A percentile compares a stretch with the other conserved stretches of the same genome.
Evolutionary conservation across 345 rosid species (phyloP).

Genomic region (Citrus medica): DNA sequence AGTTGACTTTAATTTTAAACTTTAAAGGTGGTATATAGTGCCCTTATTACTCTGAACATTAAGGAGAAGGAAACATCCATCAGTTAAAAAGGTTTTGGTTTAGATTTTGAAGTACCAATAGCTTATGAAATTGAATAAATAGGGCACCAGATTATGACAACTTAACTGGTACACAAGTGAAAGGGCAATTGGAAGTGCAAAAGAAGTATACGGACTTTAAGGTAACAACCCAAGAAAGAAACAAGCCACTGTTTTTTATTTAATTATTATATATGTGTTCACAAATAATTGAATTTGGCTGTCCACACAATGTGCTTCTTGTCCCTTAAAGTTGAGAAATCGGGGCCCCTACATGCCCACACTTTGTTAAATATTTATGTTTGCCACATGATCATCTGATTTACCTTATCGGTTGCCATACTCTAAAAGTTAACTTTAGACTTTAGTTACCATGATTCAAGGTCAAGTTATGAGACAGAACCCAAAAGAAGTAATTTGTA

Average conservation of each 20-base stretch:
- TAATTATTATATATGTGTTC: not conserved
- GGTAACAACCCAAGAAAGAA: not conserved
- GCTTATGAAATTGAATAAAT: not conserved
- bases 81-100: not conserved
- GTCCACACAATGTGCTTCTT: constrained; percentile 4
- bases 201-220: not conserved
- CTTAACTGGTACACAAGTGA: not conserved
- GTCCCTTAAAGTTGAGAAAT: not conserved
- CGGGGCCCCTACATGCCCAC: not conserved
- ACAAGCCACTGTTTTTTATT: not conserved
- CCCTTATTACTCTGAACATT: no score
- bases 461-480: not conserved
- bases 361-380: not conserved
- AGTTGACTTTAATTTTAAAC: no score
- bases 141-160: not conserved
- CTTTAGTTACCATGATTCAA: not conserved
- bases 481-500: not conserved
- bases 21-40: no score
- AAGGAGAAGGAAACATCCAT: no score
- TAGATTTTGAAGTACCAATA: not conserved
- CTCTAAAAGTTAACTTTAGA: not conserved
- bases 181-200: constrained; percentile 6
- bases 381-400: not conserved
- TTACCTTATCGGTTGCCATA: not conserved
- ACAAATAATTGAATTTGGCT: not conserved